These are phyloP conservation scores for Ceratocystis variospora DNA, from an alignment of 2,329 filamentous ascomycete genomes.

Conservation along the genomic window DNA sequence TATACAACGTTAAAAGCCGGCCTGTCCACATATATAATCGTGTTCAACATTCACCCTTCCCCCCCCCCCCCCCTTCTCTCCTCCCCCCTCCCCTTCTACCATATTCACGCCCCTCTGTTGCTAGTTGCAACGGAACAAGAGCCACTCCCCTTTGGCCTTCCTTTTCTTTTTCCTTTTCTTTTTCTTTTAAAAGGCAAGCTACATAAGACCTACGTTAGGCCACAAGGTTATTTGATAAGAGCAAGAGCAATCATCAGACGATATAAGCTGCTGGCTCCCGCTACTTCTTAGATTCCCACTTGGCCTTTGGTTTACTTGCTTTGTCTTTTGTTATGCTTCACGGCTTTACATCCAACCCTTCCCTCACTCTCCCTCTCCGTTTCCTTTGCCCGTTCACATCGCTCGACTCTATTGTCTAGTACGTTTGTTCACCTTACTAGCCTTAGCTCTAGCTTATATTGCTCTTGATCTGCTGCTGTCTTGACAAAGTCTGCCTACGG, in stretches of 20 bases:
- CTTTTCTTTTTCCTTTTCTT: not conserved
- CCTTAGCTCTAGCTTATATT: not conserved
- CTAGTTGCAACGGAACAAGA: not conserved
- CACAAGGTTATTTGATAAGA: not conserved
- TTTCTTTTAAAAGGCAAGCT: not conserved
- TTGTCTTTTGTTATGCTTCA: conserved; percentile 2
- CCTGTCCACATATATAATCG: not conserved
- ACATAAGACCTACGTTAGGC: not conserved
- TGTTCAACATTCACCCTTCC: not conserved
- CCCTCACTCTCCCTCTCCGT: not conserved
- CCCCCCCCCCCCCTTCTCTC: not conserved
- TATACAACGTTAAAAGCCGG: not conserved
- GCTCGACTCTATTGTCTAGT: not conserved
- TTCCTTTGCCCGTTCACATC: too few relatives aligned
- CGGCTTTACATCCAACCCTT: not conserved
- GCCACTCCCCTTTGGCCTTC: not conserved
- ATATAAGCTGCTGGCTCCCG: conserved; percentile 14
- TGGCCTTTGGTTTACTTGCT: conserved; percentile 1
- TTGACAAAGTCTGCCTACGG: not conserved
- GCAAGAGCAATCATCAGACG: conserved; percentile 8
- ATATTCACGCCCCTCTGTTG: not conserved
- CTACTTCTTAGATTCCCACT: not conserved
- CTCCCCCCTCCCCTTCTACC: not conserved
- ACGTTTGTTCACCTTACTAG: not conserved
- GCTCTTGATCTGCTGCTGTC: not conserved